Evolutionary conservation across 768 basidiomycete genomes (phyloP).

Genomic region (Lentinula detonsa): DNA sequence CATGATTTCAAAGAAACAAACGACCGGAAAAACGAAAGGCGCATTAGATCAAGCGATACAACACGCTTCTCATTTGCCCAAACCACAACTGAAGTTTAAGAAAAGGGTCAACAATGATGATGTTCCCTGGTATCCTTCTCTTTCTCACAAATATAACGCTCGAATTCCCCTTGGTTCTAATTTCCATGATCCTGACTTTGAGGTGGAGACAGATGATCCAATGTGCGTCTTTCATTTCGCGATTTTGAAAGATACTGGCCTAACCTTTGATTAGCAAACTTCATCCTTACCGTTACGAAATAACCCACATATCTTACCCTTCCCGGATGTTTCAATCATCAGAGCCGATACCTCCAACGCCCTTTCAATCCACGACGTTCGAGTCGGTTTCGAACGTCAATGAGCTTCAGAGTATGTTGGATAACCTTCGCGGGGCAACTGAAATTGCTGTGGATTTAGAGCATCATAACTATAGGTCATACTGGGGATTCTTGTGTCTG

Average conservation of each 20-base stretch:
- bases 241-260: conserved; percentile 9
- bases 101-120: conserved; percentile 52
- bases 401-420: conserved; percentile 57
- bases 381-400: conserved; percentile 61
- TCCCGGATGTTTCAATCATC: conserved; percentile 52
- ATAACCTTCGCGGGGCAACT: conserved; percentile 50
- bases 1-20: conserved; percentile 22
- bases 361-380: conserved; percentile 65
- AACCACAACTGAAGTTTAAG: conserved; percentile 79
- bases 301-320: conserved; percentile 68
- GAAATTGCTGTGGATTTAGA: conserved; percentile 95
- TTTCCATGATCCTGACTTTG: conserved; percentile 27
- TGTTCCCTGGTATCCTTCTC: conserved; percentile 59
- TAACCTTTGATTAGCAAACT: conserved; percentile 20
- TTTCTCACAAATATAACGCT: conserved; percentile 78
- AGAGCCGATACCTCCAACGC: conserved; percentile 43
- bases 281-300: conserved; percentile 88
- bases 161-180: conserved; percentile 74
- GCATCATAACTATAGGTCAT: conserved; percentile 85
- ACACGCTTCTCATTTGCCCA: conserved; percentile 69
- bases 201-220: conserved; percentile 14
- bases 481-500: conserved; percentile 82
- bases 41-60: conserved; percentile 57
- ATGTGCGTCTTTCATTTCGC: background rate
- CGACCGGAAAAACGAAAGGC: conserved; percentile 23